A percentile compares a stretch with the other conserved stretches of the same genome.
Conservation (phyloP, 2,329 filamentous ascomycete species). For the Colletotrichum sp. region DNA sequence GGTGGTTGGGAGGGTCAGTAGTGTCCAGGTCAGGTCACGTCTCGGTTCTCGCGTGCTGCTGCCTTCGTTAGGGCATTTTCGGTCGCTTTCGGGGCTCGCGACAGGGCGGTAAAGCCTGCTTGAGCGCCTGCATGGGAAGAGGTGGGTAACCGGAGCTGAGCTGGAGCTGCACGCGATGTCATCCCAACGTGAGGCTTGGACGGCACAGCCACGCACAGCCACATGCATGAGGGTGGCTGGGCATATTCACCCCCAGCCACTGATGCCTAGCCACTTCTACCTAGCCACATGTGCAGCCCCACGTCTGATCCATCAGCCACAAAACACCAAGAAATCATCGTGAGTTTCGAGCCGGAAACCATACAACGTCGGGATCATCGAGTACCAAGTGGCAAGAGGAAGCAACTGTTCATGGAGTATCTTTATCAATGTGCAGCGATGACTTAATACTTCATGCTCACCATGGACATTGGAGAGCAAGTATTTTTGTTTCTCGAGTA, state of each 20-base stretch:
- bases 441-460: too few species aligned
- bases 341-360: background rate
- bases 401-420: too few species aligned
- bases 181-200: background rate
- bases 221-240: background rate
- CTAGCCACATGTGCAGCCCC: background rate
- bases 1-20: background rate
- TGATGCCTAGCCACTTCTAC: accelerated
- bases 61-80: background rate
- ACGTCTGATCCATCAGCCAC: background rate
- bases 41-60: background rate
- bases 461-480: too few species aligned
- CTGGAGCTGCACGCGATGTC: background rate
- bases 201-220: background rate
- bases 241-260: background rate
- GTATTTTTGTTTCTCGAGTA: too few species aligned
- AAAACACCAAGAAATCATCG: background rate
- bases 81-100: background rate
- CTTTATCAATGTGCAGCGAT: too few species aligned
- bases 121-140: background rate
- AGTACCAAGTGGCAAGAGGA: background rate
- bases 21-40: background rate
- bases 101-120: background rate
- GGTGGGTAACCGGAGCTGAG: background rate
- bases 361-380: background rate